Conservation (phyloP, 2,329 filamentous ascomycete species). For the Ustilaginoidea virens region DNA sequence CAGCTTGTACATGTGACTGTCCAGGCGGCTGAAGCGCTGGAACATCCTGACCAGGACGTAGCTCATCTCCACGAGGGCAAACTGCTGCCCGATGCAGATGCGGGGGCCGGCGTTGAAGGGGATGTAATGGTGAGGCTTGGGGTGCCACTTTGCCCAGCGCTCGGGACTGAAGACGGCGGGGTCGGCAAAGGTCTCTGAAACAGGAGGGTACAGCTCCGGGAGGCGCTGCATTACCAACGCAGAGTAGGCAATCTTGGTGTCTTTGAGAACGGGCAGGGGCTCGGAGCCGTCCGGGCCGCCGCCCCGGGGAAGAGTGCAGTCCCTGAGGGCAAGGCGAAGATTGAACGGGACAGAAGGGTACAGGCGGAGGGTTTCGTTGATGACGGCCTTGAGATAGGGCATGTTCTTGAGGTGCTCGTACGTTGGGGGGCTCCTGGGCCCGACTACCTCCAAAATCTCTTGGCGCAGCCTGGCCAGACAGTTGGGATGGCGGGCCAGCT, state of each 20-base stretch:
- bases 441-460: constrained; percentile 57
- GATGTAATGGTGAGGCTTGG: constrained; percentile 36
- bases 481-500: constrained; percentile 57
- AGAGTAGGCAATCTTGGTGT: constrained; percentile 32
- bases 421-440: constrained; percentile 44
- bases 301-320: constrained; percentile 61
- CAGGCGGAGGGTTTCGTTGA: constrained; percentile 65
- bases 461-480: constrained; percentile 51
- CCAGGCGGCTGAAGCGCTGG: constrained; percentile 52
- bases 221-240: constrained; percentile 35
- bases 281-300: constrained; percentile 33
- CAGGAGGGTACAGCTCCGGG: constrained; percentile 29
- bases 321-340: constrained; percentile 52
- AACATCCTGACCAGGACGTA: constrained; percentile 58
- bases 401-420: constrained; percentile 77
- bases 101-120: constrained; percentile 37
- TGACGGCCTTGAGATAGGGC: constrained; percentile 60
- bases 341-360: constrained; percentile 73
- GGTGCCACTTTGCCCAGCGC: constrained; percentile 34
- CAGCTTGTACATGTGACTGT: constrained; percentile 38
- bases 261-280: constrained; percentile 27
- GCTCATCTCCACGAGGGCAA: constrained; percentile 42
- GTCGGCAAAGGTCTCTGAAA: constrained; percentile 20
- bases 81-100: constrained; percentile 43
- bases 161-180: constrained; percentile 30